Base-by-base conservation (phyloP, 176 grass and related monocot species). In the Thalia dealbata region DNA sequence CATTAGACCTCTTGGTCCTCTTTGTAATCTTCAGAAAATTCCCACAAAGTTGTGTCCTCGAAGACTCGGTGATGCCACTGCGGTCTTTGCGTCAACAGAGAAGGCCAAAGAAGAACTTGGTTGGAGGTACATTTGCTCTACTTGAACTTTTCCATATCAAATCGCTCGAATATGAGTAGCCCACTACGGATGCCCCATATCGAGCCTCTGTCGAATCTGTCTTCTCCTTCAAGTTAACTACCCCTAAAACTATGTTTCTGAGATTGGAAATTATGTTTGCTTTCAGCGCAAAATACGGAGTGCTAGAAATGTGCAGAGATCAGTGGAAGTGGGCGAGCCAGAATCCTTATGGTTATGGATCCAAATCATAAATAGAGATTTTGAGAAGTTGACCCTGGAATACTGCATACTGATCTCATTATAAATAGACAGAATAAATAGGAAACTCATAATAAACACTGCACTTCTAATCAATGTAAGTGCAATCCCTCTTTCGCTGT, bases 271-370 rank as follows among this genome's bases (percentile, higher is more conserved):
- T 54, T 59, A 10, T 44, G 25, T 67, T 1, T 15, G 50, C 10
- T 15, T 61, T 80, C 93, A 96, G 93, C 12, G 85, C 93, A 25
- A 75, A 74, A 59, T 91, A 88, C 66, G 87, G 85, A 42, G 77
- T 90, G 43, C 89, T 90, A 56, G 84, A 97, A 50, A 92, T 92
- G 93, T 97, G 93, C 77, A 85, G 93, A 76, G 93, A 97, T 78
- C 87, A 92, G 64, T 92, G 89, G 93, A 90, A 90, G 58, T 97
- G 87, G 93, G 93, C 84, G 10, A 92, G 67, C 74, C 92, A 88
- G 78, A 97, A 97, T 72, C 93, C 93, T 0, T 84, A 75, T 55
- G 93, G 89, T 62, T 97, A 91, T 63, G 22, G 64, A 10, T 59
- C 61, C 42, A 22, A 52, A 42, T 75, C 80, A 62, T 75, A 77